phyloP scores from a whole-genome alignment of 306 rosid genomes.

The Casuarina glauca region DNA sequence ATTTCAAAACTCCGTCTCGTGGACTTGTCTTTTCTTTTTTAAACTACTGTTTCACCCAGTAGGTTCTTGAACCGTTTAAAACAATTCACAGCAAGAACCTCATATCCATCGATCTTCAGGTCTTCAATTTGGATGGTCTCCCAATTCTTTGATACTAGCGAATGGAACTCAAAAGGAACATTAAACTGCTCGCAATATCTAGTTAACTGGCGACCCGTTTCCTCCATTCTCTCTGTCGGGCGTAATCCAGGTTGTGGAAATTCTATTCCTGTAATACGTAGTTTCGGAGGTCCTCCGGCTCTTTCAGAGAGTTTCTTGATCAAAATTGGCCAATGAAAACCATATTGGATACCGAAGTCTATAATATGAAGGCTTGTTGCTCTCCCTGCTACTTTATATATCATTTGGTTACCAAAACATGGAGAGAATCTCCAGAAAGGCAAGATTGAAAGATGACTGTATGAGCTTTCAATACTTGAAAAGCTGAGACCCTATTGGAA shows the following conservation, averaged over 20 bases:
- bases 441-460: constrained; percentile 38
- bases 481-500: not conserved
- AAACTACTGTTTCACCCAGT: constrained; percentile 5
- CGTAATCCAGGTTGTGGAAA: constrained; percentile 84
- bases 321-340: constrained; percentile 82
- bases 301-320: constrained; percentile 47
- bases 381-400: constrained; percentile 35
- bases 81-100: constrained; percentile 3
- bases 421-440: constrained; percentile 59
- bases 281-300: constrained; percentile 45
- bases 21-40: not conserved
- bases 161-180: constrained; percentile 71
- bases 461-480: constrained; percentile 54
- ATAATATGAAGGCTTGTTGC: constrained; percentile 55
- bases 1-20: not conserved
- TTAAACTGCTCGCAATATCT: constrained; percentile 65
- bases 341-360: constrained; percentile 73
- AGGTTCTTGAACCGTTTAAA: not conserved
- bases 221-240: constrained; percentile 66
- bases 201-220: constrained; percentile 70
- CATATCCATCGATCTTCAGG: not conserved
- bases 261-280: constrained; percentile 72
- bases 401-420: constrained; percentile 36
- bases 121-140: constrained; percentile 8
- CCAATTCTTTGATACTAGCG: constrained; percentile 5